Conservation (phyloP, 2,329 filamentous ascomycete genomes). For the Furcasterigmium furcatum region DNA sequence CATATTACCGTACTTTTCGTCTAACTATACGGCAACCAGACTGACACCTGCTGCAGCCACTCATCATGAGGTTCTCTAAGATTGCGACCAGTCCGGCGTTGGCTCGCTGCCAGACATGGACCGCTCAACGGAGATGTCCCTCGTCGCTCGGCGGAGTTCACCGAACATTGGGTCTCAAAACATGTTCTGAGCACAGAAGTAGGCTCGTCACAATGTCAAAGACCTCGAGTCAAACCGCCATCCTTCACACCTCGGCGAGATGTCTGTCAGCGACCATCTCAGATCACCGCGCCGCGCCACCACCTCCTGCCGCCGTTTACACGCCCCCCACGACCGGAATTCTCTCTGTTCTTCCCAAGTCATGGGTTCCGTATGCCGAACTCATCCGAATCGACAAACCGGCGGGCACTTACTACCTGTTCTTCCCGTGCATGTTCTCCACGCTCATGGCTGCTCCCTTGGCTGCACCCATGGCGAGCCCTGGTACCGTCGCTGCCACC, state of each 20-base stretch:
- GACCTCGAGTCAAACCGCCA: neutral
- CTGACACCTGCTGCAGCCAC: too few species aligned
- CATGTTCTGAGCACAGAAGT: too few species aligned
- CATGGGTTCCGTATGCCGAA: conserved; percentile 78
- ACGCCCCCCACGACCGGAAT: conserved; percentile 68
- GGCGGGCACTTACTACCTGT: conserved; percentile 79
- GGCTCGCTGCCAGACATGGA: neutral
- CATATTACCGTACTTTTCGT: too few species aligned
- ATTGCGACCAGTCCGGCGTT: neutral
- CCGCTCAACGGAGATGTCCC: neutral
- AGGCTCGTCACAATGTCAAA: neutral
- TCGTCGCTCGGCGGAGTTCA: neutral
- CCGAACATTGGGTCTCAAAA: too few species aligned
- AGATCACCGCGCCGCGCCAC: conserved; percentile 1
- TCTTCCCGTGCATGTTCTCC: conserved; percentile 82
- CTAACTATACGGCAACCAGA: too few species aligned
- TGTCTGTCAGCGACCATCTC: conserved; percentile 3
- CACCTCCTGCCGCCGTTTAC: conserved; percentile 42
- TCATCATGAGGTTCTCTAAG: neutral
- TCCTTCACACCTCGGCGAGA: conserved; percentile 9
- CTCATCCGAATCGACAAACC: conserved; percentile 80
- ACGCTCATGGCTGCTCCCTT: conserved; percentile 77
- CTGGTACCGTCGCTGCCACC: conserved; percentile 60
- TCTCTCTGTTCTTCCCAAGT: conserved; percentile 63
- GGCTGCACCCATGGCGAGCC: conserved; percentile 55